Base-by-base conservation (phyloP, 2,329 filamentous ascomycete genomes). In the Colletotrichum gigasporum region DNA sequence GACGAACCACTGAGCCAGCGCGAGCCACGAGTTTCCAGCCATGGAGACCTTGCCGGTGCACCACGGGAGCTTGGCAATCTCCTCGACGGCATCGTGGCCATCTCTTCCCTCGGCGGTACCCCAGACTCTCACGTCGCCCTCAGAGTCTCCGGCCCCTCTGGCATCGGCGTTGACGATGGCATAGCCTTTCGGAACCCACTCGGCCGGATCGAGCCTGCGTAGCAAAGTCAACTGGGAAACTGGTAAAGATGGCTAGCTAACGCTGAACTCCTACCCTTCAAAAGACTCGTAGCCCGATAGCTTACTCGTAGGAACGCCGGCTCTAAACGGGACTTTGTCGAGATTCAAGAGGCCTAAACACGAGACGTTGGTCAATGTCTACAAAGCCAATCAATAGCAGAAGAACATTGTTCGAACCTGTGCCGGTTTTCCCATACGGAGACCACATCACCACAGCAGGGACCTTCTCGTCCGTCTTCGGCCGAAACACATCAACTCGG, bases 361-460 rank as follows among this genome's bases (percentile, higher is more conserved):
- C 6, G 26, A 0, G n/a, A n/a, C n/a, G n/a, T n/a, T n/a, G n/a
- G n/a, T n/a, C n/a, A n/a, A n/a, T n/a, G n/a, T n/a, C n/a, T n/a
- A n/a, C n/a, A n/a, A n/a, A n/a, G n/a, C n/a, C 7, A 5, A 42
- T 4, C 4, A 18, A 22, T 30, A 5, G 1, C 12, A 12, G 2
- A 26, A n/a, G 18, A 9, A 32, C n/a, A 16, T 10, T 50, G 28
- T 8, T 4, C 41, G 2, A 8, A 42, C 58, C 44, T 3, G 35
- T 35, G 4, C 35, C 52, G n/a, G 18, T 51, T 11, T 57, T 63
- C 4, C 59, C 52, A 7, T 50, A 63, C 0, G 58, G 58, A 3
- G 51, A 50, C 58, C 58, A 62, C 58, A 62, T 56, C 24, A 62
- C 6, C 7, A 56, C 35, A 18, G 58, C 42, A 1, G 51, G 51